Base-by-base conservation (phyloP, 1,139 yeast genomes). In the Saccharomyces hybrid region DNA sequence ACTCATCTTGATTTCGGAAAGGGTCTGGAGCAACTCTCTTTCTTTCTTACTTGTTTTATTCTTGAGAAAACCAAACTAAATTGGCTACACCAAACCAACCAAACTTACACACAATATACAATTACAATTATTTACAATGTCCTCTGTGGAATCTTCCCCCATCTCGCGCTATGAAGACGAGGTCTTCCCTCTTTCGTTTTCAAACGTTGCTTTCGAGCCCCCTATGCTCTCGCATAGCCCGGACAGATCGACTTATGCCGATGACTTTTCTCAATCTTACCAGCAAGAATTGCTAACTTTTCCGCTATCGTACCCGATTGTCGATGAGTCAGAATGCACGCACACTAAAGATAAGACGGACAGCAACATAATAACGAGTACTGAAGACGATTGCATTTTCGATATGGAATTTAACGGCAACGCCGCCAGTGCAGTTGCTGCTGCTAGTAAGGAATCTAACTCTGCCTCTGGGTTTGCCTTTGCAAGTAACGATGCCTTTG, bases 401-500 rank as follows among this genome's bases (percentile, higher is more conserved):
- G 44, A 38, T 19, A 38, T 38, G 44, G 44, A 38, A 38, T 38
- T 38, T 19, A 9, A 25, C 44, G 44, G 44, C 13, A 38, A 19
- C 26, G 44, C 25, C 13, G 44, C 19, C 42, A 27, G 38, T 27
- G 31, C 41, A 28, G 49, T 16, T 27, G 25, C 19, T 34, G 31
- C 23, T 41, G 46, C 44, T 9, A 19, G 25, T 38, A 38, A 38
- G 19, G 44, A 38, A 38, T 38, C 44, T 19, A 11, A 23, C n/a
- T 9, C n/a, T 9, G 44, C 44, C 11, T 38, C 44, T 5, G 11
- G 25, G 8, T 38, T 16, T 38, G 28, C 47, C 19, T 19, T 16
- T 19, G 34, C 41, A 16, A 46, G 27, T 9, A 49, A 32, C 31
- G 58, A 59, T 49, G 55, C 54, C 32, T 62, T 63, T 29, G 62